Evolutionary conservation across 2,329 filamentous ascomycete genomes (phyloP).

Genomic region (Cercospora sp.): DNA sequence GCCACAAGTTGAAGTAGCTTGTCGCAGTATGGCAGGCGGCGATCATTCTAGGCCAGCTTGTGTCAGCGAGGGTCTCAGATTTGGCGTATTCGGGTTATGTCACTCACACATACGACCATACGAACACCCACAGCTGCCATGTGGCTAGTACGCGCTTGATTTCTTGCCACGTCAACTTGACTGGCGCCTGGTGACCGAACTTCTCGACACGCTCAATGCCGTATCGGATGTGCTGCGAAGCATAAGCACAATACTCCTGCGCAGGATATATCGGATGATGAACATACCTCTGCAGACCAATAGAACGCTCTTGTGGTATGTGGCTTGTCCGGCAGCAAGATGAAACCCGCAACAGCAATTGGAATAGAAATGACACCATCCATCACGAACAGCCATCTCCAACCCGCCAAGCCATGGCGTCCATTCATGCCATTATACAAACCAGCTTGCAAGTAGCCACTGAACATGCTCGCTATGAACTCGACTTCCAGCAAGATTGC

Average conservation of each 20-base stretch:
- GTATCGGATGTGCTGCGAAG: conserved; percentile 16
- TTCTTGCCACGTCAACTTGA: conserved; percentile 18
- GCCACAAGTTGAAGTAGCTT: conserved; percentile 23
- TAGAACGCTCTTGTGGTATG: conserved; percentile 22
- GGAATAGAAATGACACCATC: conserved; percentile 25
- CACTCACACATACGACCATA: conserved; percentile 16
- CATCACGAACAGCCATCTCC: conserved; percentile 25
- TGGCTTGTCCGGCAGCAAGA: conserved; percentile 21
- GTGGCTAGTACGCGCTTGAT: conserved; percentile 16
- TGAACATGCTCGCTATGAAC: conserved; percentile 23
- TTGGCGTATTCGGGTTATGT: background rate
- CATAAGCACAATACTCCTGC: background rate
- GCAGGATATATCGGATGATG: background rate
- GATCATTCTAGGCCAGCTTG: conserved; percentile 8
- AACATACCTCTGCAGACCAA: conserved; percentile 7
- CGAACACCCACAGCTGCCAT: conserved; percentile 24
- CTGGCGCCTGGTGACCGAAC: conserved; percentile 18
- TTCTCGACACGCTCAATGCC: conserved; percentile 20
- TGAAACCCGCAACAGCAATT: conserved; percentile 21
- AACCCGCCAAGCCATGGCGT: conserved; percentile 19
- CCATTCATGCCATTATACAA: conserved; percentile 25
- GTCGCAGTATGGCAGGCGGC: conserved; percentile 19
- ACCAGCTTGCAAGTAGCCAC: conserved; percentile 24
- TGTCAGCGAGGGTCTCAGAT: background rate
- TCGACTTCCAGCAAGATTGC: conserved; percentile 23